These are phyloP conservation scores for Cenchrus americanus DNA, from an alignment of 176 grass and related monocot genomes.

Conservation along the genomic window DNA sequence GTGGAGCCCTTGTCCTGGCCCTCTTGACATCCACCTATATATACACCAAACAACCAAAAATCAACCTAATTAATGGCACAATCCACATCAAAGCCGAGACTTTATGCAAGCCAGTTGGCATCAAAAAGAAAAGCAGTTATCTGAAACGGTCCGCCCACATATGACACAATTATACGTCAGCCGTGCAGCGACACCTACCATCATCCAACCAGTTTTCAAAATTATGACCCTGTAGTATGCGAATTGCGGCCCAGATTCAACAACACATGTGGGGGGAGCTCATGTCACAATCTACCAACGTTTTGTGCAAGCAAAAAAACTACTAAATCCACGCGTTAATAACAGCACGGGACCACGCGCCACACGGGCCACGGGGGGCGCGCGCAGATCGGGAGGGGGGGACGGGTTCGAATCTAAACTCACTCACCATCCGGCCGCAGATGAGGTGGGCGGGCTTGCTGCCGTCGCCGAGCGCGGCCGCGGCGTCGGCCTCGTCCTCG, in stretches of 20 bases:
- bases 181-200: not conserved
- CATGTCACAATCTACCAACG: conserved; percentile 5
- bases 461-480: conserved; percentile 57
- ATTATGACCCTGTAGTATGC: not conserved
- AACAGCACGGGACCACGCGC: not conserved
- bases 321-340: conserved; percentile 1
- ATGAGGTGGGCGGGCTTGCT: conserved; percentile 56
- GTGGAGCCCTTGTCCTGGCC: conserved; percentile 53
- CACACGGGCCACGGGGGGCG: not conserved
- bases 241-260: conserved; percentile 9
- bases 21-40: conserved; percentile 84
- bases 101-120: not conserved
- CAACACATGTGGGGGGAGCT: not conserved
- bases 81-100: not conserved
- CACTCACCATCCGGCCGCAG: conserved; percentile 60
- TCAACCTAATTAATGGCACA: not conserved
- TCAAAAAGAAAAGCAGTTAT: not conserved
- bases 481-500: conserved; percentile 27
- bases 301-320: not conserved
- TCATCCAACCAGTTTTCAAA: not conserved
- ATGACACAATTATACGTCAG: not conserved
- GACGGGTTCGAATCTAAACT: not conserved
- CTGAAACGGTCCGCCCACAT: not conserved
- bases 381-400: conserved; percentile 33
- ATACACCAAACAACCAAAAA: not conserved